Evolutionary conservation across 2,329 filamentous ascomycete species (phyloP).

Genomic region (Grosmannia huntii): DNA sequence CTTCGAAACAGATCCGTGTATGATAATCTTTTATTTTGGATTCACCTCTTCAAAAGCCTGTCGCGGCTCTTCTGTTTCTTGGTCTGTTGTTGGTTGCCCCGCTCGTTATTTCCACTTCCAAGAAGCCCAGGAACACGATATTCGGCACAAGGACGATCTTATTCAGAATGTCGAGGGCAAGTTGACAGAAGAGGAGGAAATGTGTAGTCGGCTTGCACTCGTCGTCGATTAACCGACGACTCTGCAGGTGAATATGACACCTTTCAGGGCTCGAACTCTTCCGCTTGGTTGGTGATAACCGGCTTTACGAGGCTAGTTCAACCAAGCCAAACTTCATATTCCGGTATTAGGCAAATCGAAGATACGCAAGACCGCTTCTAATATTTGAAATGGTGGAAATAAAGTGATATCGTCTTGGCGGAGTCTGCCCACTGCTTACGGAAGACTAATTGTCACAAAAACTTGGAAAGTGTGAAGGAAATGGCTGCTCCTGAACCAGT

Average conservation of each 20-base stretch:
- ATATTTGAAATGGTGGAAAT: neutral
- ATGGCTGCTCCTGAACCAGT: neutral
- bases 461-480: neutral
- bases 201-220: conserved; percentile 45
- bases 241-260: neutral
- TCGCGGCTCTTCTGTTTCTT: conserved; percentile 13
- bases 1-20: neutral
- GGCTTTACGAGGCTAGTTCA: neutral
- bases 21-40: conserved; percentile 3
- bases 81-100: conserved; percentile 15
- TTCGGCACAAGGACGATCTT: conserved; percentile 14
- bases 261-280: neutral
- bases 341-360: neutral
- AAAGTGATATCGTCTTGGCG: neutral
- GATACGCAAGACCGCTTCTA: neutral
- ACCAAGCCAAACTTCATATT: neutral
- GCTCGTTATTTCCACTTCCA: conserved; percentile 8
- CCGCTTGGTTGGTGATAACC: too few relatives aligned
- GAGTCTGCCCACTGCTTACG: conserved; percentile 1
- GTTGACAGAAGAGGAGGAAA: conserved; percentile 56
- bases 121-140: conserved; percentile 4
- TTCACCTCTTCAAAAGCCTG: conserved; percentile 12
- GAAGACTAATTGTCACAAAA: neutral
- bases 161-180: conserved; percentile 32
- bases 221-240: conserved; percentile 10